phyloP scores from a whole-genome alignment of 495 filamentous ascomycete genomes.

The Aspergillus incahuasiensis region DNA sequence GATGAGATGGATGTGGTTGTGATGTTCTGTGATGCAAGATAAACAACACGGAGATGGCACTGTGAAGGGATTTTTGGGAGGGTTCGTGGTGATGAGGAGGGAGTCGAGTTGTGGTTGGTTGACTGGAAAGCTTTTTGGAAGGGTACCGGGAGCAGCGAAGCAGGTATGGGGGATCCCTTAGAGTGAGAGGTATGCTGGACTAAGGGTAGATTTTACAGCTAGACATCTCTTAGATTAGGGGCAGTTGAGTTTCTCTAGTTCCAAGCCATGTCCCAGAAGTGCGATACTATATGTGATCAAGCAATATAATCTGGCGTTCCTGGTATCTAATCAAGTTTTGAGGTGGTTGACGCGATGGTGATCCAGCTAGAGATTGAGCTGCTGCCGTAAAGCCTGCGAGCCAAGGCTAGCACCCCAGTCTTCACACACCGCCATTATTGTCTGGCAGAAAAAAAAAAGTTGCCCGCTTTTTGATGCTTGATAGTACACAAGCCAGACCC shows the following conservation, averaged over 20 bases:
- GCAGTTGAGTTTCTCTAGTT: neutral
- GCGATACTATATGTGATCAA: neutral
- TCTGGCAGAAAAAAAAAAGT: slow-evolving; percentile 27
- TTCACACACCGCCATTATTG: slow-evolving; percentile 8
- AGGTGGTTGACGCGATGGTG: slow-evolving; percentile 3
- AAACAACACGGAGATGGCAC: slow-evolving; percentile 36
- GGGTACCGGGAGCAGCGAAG: slow-evolving; percentile 18
- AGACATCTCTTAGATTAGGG: neutral
- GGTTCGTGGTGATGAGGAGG: slow-evolving; percentile 19
- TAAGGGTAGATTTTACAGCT: neutral
- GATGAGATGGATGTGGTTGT: slow-evolving; percentile 53
- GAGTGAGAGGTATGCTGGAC: slow-evolving; percentile 2
- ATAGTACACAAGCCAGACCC: slow-evolving; percentile 14
- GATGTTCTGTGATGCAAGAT: slow-evolving; percentile 40
- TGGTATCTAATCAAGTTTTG: slow-evolving; percentile 1
- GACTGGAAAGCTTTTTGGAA: slow-evolving; percentile 15
- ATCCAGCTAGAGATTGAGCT: neutral
- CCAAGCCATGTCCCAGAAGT: neutral
- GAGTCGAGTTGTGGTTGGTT: slow-evolving; percentile 22
- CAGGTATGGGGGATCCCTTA: slow-evolving; percentile 7
- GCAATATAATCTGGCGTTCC: neutral
- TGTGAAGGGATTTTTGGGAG: slow-evolving; percentile 33
- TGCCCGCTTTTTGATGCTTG: slow-evolving; percentile 13
- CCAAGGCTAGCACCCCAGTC: neutral
- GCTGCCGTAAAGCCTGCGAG: neutral